Base-by-base conservation (phyloP, 805 yeast species). In the Saturnispora ahearnii region DNA sequence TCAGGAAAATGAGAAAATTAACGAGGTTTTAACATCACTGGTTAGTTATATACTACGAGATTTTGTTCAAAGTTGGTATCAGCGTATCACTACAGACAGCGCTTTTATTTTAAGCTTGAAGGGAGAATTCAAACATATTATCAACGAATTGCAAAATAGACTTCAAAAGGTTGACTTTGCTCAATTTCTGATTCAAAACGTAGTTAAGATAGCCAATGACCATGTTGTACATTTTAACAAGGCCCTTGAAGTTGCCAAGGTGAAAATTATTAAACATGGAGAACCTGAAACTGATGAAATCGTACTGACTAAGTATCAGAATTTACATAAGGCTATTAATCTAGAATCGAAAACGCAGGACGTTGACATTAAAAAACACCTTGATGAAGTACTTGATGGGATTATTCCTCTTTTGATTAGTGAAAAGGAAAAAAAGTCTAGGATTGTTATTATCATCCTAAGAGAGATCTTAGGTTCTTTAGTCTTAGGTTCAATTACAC, bases 191-290 rank as follows among this genome's bases (percentile, higher is more conserved):
- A 81, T 87, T 1, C 66, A 78, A 30, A 73, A 73, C 42, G 33
- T 86, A 0, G 49, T 86, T 6, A 96, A 96, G 0, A 57, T 82
- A 1, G 6, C 87, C 1, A 81, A 86, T 1, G 76, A 73, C 11
- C 96, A 89, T 61, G 74, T 83, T 51, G 66, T 69, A 7, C 67
- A 69, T 7, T 86, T 73, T 58, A 66, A 74, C 2, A 55, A 57
- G 32, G 78, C 79, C 0, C 71, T 69, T 31, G 74, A 69, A 12
- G 41, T 59, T 0, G 70, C 69, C 2, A 50, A 59, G 32, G 61
- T 65, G 46, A 61, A 55, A 49, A 57, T 60, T 49, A 48, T 61
- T 0, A 48, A 54, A 13, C 40, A 53, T 13, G 46, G 46, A 37
- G 50, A 54, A 15, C 48, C 62, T 22, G 77, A 75, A 38, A 63